Evolutionary conservation across 2,329 filamentous ascomycete species (phyloP).

Genomic region (Epichloe sibirici): DNA sequence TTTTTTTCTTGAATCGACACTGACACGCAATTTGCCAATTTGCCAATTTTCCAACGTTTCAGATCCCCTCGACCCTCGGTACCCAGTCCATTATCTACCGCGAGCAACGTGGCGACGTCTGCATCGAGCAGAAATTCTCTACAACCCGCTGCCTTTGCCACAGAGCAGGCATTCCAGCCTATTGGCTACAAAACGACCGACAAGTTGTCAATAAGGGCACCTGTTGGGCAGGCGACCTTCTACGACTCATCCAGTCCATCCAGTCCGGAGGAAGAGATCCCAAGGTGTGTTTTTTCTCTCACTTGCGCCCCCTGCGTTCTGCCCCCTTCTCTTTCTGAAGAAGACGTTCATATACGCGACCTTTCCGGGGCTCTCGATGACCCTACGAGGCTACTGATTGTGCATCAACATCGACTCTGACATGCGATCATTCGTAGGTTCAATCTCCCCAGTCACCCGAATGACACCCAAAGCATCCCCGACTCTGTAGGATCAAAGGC

Average conservation of each 20-base stretch:
- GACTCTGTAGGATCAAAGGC: constrained; percentile 32
- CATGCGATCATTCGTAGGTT: constrained; percentile 12
- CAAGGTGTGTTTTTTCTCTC: constrained; percentile 18
- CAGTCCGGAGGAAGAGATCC: constrained; percentile 18
- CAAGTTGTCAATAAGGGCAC: constrained; percentile 4
- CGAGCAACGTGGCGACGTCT: constrained; percentile 29
- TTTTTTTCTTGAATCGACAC: not conserved
- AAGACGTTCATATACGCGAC: no score
- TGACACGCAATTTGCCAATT: not conserved
- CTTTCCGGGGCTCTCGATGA: not conserved
- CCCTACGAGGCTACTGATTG: not conserved
- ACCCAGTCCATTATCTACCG: constrained; percentile 38
- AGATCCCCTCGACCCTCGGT: constrained; percentile 37
- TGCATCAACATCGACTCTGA: not conserved
- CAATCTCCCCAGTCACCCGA: constrained; percentile 22
- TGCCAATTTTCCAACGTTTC: not conserved
- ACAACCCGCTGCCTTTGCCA: constrained; percentile 11
- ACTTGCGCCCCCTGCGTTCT: no score
- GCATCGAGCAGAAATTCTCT: constrained; percentile 29
- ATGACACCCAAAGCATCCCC: constrained; percentile 37
- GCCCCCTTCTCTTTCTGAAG: no score
- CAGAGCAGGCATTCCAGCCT: constrained; percentile 14
- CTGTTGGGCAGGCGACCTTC: constrained; percentile 19
- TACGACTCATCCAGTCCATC: constrained; percentile 25
- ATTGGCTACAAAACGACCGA: constrained; percentile 7